A percentile compares a stretch with the other conserved stretches of the same genome.
These are phyloP conservation scores for Trichoderma simmonsii DNA, from an alignment of 2,329 filamentous ascomycete species.

Conservation along the genomic window DNA sequence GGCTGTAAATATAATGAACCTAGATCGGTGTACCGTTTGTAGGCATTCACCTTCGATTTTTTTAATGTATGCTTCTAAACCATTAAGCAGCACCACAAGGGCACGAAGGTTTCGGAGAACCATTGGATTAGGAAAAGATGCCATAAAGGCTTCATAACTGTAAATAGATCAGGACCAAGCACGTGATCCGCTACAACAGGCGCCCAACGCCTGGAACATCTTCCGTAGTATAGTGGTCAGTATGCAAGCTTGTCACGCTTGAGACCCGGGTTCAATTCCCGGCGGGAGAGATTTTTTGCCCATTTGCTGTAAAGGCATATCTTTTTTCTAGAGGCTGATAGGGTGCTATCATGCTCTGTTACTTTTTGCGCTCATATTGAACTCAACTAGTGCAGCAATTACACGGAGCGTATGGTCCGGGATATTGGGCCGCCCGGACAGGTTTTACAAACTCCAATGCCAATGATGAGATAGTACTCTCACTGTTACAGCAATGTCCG, in stretches of 20 bases:
- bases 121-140: too few relatives aligned
- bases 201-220: constrained; percentile 19
- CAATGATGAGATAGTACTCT: neutral
- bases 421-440: neutral
- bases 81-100: too few relatives aligned
- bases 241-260: constrained; percentile 26
- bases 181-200: constrained; percentile 19
- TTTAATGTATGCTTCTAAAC: too few relatives aligned
- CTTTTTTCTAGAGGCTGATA: neutral
- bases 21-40: neutral
- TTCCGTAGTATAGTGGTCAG: constrained; percentile 27
- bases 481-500: neutral
- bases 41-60: neutral
- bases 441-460: neutral
- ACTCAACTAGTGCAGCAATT: neutral
- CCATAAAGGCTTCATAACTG: neutral
- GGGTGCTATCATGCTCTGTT: neutral
- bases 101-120: too few relatives aligned
- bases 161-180: neutral
- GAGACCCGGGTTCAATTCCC: constrained; percentile 27
- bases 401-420: neutral
- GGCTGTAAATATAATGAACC: neutral
- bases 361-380: neutral
- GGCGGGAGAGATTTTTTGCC: constrained; percentile 22
- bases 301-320: neutral